Evolutionary conservation across 1,284 basidiomycete genomes (phyloP).

Genomic region (Ganoderma leucocontextum): DNA sequence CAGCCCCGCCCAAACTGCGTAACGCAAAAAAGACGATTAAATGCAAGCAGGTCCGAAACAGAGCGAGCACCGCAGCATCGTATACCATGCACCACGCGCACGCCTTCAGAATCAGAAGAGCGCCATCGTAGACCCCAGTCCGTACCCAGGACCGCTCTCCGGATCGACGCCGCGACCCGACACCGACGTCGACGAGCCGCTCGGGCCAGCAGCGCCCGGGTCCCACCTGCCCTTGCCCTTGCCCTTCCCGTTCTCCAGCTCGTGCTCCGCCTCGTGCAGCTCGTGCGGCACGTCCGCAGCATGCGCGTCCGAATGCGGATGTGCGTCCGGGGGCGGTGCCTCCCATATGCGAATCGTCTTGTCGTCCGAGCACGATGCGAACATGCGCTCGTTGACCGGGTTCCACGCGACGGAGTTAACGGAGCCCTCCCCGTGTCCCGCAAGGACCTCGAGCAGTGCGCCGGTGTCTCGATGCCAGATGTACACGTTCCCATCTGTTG

Average conservation of each 20-base stretch:
- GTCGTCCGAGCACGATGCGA: slow-evolving; percentile 94
- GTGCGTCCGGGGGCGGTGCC: slow-evolving; percentile 52
- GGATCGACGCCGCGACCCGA: slow-evolving; percentile 7
- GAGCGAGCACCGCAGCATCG: background rate
- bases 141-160: slow-evolving; percentile 29
- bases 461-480: slow-evolving; percentile 94
- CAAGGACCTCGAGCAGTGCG: slow-evolving; percentile 81
- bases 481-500: slow-evolving; percentile 87
- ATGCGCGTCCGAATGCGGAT: slow-evolving; percentile 10
- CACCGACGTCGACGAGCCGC: slow-evolving; percentile 12
- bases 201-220: slow-evolving; percentile 28
- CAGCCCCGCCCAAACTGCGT: background rate
- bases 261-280: slow-evolving; percentile 28
- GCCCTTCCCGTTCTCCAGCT: slow-evolving; percentile 68
- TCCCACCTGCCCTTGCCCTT: slow-evolving; percentile 67
- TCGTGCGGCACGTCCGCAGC: slow-evolving; percentile 28
- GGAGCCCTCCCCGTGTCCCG: slow-evolving; percentile 86
- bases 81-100: slow-evolving; percentile 5
- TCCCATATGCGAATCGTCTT: slow-evolving; percentile 87
- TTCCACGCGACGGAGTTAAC: slow-evolving; percentile 99
- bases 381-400: slow-evolving; percentile 85
- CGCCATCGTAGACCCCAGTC: slow-evolving; percentile 30
- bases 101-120: slow-evolving; percentile 23
- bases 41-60: slow-evolving; percentile 29
- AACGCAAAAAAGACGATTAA: slow-evolving; percentile 22